Evolutionary conservation across 2,329 filamentous ascomycete species (phyloP).

Genomic region (Venturiaceae sp.): DNA sequence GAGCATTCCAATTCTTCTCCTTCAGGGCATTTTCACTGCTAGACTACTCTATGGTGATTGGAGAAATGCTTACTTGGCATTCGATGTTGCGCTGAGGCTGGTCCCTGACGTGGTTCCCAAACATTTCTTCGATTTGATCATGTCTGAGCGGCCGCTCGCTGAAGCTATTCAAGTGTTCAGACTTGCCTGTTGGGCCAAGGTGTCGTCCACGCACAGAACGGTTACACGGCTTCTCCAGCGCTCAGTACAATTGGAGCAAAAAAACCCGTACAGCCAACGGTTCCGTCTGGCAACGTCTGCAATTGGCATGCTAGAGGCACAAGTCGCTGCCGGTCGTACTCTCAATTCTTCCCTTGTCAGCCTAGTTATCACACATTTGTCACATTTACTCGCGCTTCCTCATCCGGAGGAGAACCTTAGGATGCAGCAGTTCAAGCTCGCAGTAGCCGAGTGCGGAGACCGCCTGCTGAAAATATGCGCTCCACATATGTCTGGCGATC

Average conservation of each 20-base stretch:
- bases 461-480: not conserved
- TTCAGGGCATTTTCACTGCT: conserved; percentile 39
- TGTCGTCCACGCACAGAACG: not conserved
- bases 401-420: not conserved
- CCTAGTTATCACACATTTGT: not conserved
- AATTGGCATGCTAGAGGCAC: not conserved
- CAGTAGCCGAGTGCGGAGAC: not conserved
- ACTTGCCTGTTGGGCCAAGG: conserved; percentile 34
- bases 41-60: conserved; percentile 36
- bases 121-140: conserved; percentile 35
- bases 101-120: conserved; percentile 30
- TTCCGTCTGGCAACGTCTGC: not conserved
- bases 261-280: not conserved
- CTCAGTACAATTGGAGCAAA: not conserved
- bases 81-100: conserved; percentile 39
- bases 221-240: not conserved
- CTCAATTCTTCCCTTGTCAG: not conserved
- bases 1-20: conserved; percentile 30
- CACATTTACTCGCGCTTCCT: not conserved
- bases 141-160: conserved; percentile 32
- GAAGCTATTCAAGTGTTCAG: conserved; percentile 40
- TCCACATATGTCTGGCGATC: not conserved
- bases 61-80: conserved; percentile 37
- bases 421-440: not conserved
- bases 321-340: not conserved